Base-by-base conservation (phyloP, 768 basidiomycete species). In the Pholiota molesta region DNA sequence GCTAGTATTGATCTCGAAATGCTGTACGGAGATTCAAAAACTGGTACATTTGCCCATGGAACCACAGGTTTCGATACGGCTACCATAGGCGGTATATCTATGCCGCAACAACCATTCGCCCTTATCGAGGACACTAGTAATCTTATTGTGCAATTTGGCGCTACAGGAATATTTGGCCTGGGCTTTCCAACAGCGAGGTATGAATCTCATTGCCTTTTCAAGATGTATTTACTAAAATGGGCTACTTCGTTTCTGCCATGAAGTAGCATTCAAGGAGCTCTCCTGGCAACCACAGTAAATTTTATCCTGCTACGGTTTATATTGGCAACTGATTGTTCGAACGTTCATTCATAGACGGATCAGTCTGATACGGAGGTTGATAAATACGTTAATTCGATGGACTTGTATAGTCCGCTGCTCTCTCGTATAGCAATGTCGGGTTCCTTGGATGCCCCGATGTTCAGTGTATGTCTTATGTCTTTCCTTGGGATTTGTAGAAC, bases 171-270 rank as follows among this genome's bases (percentile, higher is more conserved):
- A 44, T 78, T 91, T 60, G 90, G 90, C 0, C 74, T 91, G 13
- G 86, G 89, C 0, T 90, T 91, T 67, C 88, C 90, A 37, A 74
- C 78, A 33, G 86, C 83, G 62, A 89, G 87, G 88, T 87, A 40
- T 23, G 44, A 42, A 2, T 19, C 10, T 44, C 42, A 2, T 44
- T 44, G 2, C 42, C n/a, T 10, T 47, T 45, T 13, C 23, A 21
- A 26, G 11, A 4, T 28, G 19, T 26, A 8, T 11, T 11, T 11
- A 21, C 13, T 21, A 49, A 26, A 49, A 21, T 5, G 21, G 11
- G 35, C 9, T 37, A 9, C 13, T 37, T 31, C 1, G 26, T 49
- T 26, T 19, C 23, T 49, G 14, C 23, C 19, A n/a, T 49, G 23
- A 21, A 70, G 68, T 52, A 65, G 64, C 40, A 59, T 69, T 33